Evolutionary conservation across 1,284 basidiomycete genomes (phyloP).

Genomic region (Sphaerobolus stellatus): DNA sequence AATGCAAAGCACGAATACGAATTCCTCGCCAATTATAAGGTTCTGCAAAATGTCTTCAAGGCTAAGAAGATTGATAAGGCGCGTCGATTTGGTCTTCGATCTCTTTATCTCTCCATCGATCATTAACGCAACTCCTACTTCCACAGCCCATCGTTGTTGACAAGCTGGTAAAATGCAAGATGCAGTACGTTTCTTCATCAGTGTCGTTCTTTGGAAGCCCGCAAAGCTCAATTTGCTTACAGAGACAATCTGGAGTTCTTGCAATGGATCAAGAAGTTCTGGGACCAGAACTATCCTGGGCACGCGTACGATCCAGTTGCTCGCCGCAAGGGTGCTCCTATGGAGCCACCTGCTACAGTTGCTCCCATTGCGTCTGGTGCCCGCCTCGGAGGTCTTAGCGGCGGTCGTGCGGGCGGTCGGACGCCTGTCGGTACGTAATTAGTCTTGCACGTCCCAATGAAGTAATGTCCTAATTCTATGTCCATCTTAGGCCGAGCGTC

Average conservation of each 20-base stretch:
- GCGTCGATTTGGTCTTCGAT: constrained; percentile 25
- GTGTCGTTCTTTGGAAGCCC: constrained; percentile 8
- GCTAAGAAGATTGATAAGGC: constrained; percentile 92
- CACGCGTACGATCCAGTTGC: constrained; percentile 87
- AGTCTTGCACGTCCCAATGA: neutral
- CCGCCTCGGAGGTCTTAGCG: constrained; percentile 37
- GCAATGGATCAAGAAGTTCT: constrained; percentile 96
- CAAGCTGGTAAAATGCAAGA: constrained; percentile 94
- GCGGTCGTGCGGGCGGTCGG: constrained; percentile 34
- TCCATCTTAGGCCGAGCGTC: constrained; percentile 43
- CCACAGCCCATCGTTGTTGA: constrained; percentile 92
- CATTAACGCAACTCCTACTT: constrained; percentile 3
- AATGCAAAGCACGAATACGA: constrained; percentile 96
- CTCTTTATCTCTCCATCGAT: neutral
- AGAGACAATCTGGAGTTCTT: constrained; percentile 98
- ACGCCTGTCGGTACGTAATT: constrained; percentile 61
- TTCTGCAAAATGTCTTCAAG: constrained; percentile 89
- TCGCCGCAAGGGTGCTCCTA: constrained; percentile 72
- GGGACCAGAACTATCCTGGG: constrained; percentile 91
- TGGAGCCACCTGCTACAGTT: constrained; percentile 75
- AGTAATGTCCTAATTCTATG: neutral
- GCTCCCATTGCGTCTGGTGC: constrained; percentile 51
- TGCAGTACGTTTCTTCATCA: constrained; percentile 76
- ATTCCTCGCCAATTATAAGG: constrained; percentile 92
- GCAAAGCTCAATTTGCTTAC: constrained; percentile 10